Evolutionary conservation across 305 asterid species (phyloP), one percentile per base, ranked within the genome.

Genomic region (Fraxinus sp.): DNA sequence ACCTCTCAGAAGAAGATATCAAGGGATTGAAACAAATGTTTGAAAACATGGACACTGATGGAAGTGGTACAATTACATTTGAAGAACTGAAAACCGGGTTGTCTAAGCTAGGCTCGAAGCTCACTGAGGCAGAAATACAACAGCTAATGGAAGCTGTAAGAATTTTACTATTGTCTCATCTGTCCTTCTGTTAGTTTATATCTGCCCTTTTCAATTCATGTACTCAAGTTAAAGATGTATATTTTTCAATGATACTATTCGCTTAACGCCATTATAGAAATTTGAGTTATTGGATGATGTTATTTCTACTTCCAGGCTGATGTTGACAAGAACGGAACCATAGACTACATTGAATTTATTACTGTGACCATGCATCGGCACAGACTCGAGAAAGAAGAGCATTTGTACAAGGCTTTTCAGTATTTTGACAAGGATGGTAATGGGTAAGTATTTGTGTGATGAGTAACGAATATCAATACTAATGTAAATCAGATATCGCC

Each of bases 61-160:
- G 92, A 81, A 96, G 92, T 77, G 97, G 98, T 36, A 89, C 84
- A 3, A 96, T 96, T 84, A 96, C 99, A 0, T 90, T 87, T 11
- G 98, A 94, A 0, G 99, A 96, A 84, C 98, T 96, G 22, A 88
- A 89, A 84, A 88, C 90, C 0, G 99, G 99, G 7, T 79, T 96
- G 14, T 49, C 97, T 57, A 93, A 92, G 89, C 92, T 96, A 0
- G 99, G 99, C 64, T 94, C 99, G 66, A 91, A 73, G 86, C 98
- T 96, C 77, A 82, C 77, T 22, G 98, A 92, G 86, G 5, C 84
- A 14, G 98, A 96, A 85, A 89, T 93, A 77, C 85, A 87, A 71
- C 96, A 94, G 77, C 91, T 96, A 1, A 91, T 96, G 99, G 99
- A 94, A 8, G 99, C 98, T 52, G 99, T 96, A 92, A 90, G 93